phyloP scores from a whole-genome alignment of 768 basidiomycete species.

The Suillus sp. region DNA sequence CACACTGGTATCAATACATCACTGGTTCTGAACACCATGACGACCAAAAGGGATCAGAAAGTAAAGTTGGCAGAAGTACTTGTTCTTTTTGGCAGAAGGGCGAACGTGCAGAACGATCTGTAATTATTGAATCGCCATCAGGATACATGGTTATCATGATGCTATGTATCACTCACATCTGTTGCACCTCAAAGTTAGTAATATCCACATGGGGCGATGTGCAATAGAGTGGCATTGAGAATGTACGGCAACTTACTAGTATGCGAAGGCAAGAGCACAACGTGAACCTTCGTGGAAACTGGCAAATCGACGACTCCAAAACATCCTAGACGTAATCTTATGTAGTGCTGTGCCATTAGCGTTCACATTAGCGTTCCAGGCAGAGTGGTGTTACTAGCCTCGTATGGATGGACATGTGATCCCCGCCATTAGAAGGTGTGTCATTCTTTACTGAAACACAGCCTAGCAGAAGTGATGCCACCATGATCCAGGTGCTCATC shows the following conservation, averaged over 20 bases:
- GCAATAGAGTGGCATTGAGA: background rate
- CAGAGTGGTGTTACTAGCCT: background rate
- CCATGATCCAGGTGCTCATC: background rate
- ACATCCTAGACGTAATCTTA: background rate
- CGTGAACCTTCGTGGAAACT: background rate
- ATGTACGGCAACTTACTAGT: background rate
- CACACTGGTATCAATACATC: too few relatives aligned
- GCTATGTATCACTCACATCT: too few relatives aligned
- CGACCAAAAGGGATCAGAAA: too few relatives aligned
- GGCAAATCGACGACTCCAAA: background rate
- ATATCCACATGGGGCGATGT: background rate
- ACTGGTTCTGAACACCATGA: too few relatives aligned
- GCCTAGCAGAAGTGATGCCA: background rate
- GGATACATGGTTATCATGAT: background rate
- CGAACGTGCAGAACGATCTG: slow-evolving; percentile 6
- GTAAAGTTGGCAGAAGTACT: background rate
- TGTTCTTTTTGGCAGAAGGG: too few relatives aligned
- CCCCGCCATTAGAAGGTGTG: background rate
- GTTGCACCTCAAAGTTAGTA: background rate
- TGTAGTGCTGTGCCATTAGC: background rate
- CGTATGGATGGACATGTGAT: background rate
- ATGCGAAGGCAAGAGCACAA: background rate
- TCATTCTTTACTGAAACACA: background rate
- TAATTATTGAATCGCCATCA: background rate
- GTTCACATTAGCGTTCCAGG: background rate